These are phyloP conservation scores for Triticum dicoccoides DNA, from an alignment of 176 grass and related monocot genomes.

Conservation along the genomic window DNA sequence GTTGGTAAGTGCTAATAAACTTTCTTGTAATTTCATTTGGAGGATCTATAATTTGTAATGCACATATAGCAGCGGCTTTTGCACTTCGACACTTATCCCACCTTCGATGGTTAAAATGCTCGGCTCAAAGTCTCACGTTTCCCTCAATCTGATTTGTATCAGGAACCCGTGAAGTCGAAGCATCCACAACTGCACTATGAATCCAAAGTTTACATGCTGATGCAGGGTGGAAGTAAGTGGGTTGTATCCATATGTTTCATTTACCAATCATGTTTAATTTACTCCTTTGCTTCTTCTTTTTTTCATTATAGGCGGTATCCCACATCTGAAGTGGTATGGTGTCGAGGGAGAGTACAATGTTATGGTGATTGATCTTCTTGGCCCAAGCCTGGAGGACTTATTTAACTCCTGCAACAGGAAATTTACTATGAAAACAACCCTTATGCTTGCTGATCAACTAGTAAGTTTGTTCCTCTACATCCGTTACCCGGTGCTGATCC, in stretches of 20 bases:
- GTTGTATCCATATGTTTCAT: not conserved
- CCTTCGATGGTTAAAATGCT: not conserved
- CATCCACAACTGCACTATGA: conserved; percentile 94
- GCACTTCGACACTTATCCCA: not conserved
- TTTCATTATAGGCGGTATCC: conserved; percentile 62
- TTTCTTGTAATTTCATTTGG: not conserved
- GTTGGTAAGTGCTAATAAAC: conserved; percentile 50
- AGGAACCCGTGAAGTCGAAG: conserved; percentile 82
- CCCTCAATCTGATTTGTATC: conserved; percentile 30
- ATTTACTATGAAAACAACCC: conserved; percentile 81
- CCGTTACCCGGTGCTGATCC: too few relatives aligned
- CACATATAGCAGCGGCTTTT: not conserved
- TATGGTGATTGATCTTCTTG: conserved; percentile 95
- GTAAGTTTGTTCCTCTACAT: conserved; percentile 41
- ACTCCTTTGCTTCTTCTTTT: not conserved
- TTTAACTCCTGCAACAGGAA: conserved; percentile 88
- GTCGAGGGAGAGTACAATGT: conserved; percentile 79
- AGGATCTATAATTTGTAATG: not conserved
- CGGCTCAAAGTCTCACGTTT: not conserved
- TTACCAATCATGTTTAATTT: conserved; percentile 15
- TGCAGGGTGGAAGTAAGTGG: conserved; percentile 90
- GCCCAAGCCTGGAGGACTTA: conserved; percentile 88
- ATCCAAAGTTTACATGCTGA: conserved; percentile 90
- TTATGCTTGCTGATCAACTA: conserved; percentile 97
- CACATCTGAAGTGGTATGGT: conserved; percentile 90